Base-by-base conservation (phyloP, 192 early-diverging fungal genomes). In the Entophlyctis luteolus region DNA sequence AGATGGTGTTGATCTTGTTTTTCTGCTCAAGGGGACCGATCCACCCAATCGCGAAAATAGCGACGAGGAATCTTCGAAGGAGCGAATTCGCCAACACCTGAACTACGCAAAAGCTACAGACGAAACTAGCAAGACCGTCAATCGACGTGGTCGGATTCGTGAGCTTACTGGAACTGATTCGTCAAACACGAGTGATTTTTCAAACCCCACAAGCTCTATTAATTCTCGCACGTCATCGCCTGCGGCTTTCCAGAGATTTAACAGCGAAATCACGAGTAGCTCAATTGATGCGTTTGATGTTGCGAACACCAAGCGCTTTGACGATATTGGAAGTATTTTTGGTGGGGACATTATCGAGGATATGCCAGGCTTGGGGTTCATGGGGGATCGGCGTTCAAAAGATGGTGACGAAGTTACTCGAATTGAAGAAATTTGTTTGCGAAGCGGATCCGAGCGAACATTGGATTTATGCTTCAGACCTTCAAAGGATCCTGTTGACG, bases 401-500 rank as follows among this genome's bases (percentile, higher is more conserved):
- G 63, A 66, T 33, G 60, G 60, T 18, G 81, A 81, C 35, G 82
- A 84, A 47, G 75, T 73, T 32, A 83, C 87, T 1, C 77, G 89
- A 25, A 93, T 93, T 52, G 95, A 98, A 70, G 96, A 98, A 68
- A 69, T 98, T 25, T 62, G 86, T 18, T 68, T 98, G 37, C 87
- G 87, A 47, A 88, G 95, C 6, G 94, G 95, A 4, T 83, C 84
- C 25, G 92, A 94, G 67, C 81, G 91, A 33, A 84, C 82, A 0
- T 85, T 97, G 25, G 84, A 88, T 67, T 84, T 96, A 2, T 91
- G 91, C 16, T 92, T 91, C 66, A 74, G 82, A 6, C 91, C 91
- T 0, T 79, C 85, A 39, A 79, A 80, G 32, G 90, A 92, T 57
- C 48, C 68, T 3, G 3, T 47, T 23, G 25, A 32, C 25, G 63